Base-by-base conservation (phyloP, 78 protist species). In the Isochrysis galbana region DNA sequence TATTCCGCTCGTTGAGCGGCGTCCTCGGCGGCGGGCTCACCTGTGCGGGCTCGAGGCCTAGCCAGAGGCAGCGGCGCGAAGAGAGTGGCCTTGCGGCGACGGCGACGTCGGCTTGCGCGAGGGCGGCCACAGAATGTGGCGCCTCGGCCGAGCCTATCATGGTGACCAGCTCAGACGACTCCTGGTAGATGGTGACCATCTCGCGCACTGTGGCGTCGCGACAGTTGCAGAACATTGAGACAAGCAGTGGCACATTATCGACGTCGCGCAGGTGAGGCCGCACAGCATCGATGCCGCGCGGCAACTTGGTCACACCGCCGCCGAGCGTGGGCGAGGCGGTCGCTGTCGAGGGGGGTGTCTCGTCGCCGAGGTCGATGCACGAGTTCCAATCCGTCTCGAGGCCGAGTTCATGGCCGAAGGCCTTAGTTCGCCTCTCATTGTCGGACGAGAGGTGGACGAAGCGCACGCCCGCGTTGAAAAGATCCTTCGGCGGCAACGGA, bases 301-400 rank as follows among this genome's bases (percentile, higher is more conserved):
- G 87, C 46, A 78, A 25, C 87, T 42, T 4, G 36, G 10, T 42
- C 7, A 61, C 23, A 23, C n/a, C 74, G n/a, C 23, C 23, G 74
- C 10, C n/a, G n/a, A 23, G n/a, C 36, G 42, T 7, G 51, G 45
- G 26, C 36, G 32, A 2, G 39, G 82, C 1, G 44, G 2, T 2
- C 42, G 36, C 7, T 41, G 36, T 11, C 17, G 2, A 2, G 32
- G 2, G 44, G 32, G 14, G 23, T n/a, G 46, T 2, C 87, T 19
- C 32, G 36, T 78, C 87, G 55, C 3, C 23, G n/a, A 78, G 87
- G 55, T 42, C 51, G 36, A 78, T 42, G 51, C 87, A 78, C 32
- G 55, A 78, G 87, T 78, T 78, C 87, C 87, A 78, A n/a, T 78
- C 87, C 34, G 51, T 78, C 87, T 78, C 87, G 55, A 78, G 34